Conservation (phyloP, 352 stramenopile species). For the Phytophthora nicotianae region DNA sequence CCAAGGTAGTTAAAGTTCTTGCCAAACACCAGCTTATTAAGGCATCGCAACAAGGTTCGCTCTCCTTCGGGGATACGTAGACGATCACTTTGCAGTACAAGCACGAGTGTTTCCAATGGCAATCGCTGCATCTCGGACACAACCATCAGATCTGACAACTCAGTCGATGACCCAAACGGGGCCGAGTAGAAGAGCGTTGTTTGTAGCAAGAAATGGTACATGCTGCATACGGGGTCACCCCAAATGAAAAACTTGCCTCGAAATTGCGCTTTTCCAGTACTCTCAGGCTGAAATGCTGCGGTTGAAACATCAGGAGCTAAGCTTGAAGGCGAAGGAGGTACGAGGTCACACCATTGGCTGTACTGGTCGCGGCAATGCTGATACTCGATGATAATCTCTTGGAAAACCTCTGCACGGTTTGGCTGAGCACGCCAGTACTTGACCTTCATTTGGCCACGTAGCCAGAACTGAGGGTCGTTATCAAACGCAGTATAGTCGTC, state of each 20-base stretch:
- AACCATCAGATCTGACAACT: conserved; percentile 36
- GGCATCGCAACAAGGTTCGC: conserved; percentile 45
- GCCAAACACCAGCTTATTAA: conserved; percentile 55
- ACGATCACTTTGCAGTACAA: conserved; percentile 67
- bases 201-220: conserved; percentile 72
- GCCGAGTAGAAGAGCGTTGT: conserved; percentile 67
- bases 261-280: conserved; percentile 27
- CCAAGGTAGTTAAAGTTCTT: conserved; percentile 26
- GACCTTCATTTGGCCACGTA: conserved; percentile 45
- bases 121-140: conserved; percentile 49
- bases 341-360: conserved; percentile 36
- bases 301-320: conserved; percentile 11
- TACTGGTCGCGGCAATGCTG: conserved; percentile 40
- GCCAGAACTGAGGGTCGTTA: conserved; percentile 37
- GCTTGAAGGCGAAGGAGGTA: conserved; percentile 22
- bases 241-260: conserved; percentile 49
- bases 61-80: conserved; percentile 62
- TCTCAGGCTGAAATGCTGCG: conserved; percentile 23
- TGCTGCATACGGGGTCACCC: conserved; percentile 64
- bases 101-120: conserved; percentile 62
- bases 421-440: conserved; percentile 34
- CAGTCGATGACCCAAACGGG: conserved; percentile 30
- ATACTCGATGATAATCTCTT: conserved; percentile 41
- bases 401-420: conserved; percentile 14
- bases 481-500: conserved; percentile 19